phyloP scores from a whole-genome alignment of 441 rosid genomes.

The Eruca vesicaria region DNA sequence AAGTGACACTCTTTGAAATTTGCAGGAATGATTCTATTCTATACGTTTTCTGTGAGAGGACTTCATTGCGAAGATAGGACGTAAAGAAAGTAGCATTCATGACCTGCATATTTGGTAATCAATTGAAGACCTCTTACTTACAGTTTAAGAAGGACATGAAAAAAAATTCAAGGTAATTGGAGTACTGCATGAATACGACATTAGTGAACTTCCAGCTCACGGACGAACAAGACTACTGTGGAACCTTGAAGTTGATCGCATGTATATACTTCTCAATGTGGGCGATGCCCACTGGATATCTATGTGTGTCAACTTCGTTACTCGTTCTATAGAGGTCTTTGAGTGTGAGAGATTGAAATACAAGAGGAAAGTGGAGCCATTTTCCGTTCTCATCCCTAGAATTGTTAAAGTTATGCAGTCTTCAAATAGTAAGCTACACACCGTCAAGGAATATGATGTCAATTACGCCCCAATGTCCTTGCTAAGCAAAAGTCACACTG shows the following conservation, averaged over 20 bases:
- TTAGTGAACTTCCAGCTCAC: no score
- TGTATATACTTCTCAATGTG: no score
- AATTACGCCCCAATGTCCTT: background rate
- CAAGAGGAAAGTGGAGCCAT: background rate
- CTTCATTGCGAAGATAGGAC: background rate
- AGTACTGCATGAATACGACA: background rate
- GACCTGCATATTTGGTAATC: background rate
- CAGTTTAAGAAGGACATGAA: background rate
- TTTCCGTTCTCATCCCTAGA: background rate
- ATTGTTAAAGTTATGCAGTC: background rate
- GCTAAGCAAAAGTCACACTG: background rate
- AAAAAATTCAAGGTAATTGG: background rate
- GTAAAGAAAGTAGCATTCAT: background rate
- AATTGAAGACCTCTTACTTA: no score
- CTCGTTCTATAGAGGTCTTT: no score
- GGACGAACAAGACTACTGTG: no score
- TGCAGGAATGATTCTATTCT: background rate
- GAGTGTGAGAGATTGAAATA: no score
- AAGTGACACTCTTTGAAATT: no score
- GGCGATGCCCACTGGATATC: no score
- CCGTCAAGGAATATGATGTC: background rate
- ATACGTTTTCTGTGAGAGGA: background rate
- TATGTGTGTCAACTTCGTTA: no score
- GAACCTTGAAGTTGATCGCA: no score
- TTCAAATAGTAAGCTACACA: no score